Conservation (phyloP, 1,284 basidiomycete genomes). For the Ganoderma boninense region DNA sequence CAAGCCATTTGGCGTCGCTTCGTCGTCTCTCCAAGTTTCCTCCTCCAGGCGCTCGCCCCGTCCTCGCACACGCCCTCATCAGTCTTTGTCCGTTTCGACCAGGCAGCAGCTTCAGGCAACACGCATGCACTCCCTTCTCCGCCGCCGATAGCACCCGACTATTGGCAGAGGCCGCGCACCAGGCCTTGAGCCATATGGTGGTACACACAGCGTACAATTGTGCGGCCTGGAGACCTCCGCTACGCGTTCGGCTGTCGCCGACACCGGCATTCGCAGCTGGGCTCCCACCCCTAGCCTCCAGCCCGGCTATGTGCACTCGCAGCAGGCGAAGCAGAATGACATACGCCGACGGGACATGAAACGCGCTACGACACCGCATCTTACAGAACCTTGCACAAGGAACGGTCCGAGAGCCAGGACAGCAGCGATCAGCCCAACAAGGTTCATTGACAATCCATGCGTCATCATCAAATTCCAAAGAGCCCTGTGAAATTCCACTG, state of each 20-base stretch:
- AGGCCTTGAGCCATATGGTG: not conserved
- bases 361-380: not conserved
- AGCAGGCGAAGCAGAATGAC: not conserved
- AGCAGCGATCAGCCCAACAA: not conserved
- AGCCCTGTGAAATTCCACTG: not conserved
- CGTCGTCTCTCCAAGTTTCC: conserved; percentile 11
- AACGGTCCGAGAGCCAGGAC: not conserved
- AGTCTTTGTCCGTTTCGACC: not conserved
- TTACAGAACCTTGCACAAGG: not conserved
- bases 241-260: not conserved
- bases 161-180: not conserved
- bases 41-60: conserved; percentile 1
- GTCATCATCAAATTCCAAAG: conserved; percentile 4
- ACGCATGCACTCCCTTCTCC: not conserved
- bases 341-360: not conserved
- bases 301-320: not conserved
- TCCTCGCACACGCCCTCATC: not conserved
- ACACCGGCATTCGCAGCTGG: not conserved
- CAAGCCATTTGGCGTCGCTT: conserved; percentile 26
- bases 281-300: not conserved
- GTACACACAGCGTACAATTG: not conserved
- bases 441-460: not conserved
- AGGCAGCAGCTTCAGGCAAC: not conserved
- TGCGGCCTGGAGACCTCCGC: not conserved
- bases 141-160: not conserved